These are phyloP conservation scores for Diaporthe sp. DNA, from an alignment of 2,329 filamentous ascomycete species.

Conservation along the genomic window DNA sequence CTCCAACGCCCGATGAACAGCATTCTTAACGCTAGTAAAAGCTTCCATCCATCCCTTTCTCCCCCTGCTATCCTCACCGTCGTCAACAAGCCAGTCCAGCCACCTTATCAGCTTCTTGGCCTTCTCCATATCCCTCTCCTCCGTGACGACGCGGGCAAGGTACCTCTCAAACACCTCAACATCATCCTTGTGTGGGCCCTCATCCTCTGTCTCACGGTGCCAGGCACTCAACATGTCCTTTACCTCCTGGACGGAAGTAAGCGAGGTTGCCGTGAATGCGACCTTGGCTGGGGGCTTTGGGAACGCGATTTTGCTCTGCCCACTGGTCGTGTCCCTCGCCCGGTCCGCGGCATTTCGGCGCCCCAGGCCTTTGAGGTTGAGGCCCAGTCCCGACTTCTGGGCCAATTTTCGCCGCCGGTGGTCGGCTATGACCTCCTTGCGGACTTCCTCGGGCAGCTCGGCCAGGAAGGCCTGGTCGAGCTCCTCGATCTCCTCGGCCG, in stretches of 20 bases:
- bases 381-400: conserved; percentile 58
- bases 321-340: background rate
- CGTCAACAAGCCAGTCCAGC: conserved; percentile 68
- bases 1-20: conserved; percentile 67
- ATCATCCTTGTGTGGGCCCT: conserved; percentile 85
- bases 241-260: conserved; percentile 69
- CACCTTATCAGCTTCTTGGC: conserved; percentile 90
- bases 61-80: conserved; percentile 50
- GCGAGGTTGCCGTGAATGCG: conserved; percentile 57
- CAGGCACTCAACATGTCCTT: conserved; percentile 81
- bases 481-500: conserved; percentile 57
- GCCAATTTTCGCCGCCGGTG: conserved; percentile 74
- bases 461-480: conserved; percentile 81
- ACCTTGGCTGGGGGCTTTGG: conserved; percentile 59
- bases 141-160: conserved; percentile 75
- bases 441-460: conserved; percentile 85
- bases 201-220: conserved; percentile 77
- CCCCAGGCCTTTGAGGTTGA: conserved; percentile 57
- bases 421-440: conserved; percentile 82
- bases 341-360: conserved; percentile 41
- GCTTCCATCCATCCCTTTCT: conserved; percentile 61
- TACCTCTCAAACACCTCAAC: conserved; percentile 81
- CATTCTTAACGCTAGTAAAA: conserved; percentile 57
- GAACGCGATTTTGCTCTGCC: conserved; percentile 61
- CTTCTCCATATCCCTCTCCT: conserved; percentile 87